Evolutionary conservation across 2,329 filamentous ascomycete species (phyloP).

Genomic region (Phaeosphaeriaceae sp.): DNA sequence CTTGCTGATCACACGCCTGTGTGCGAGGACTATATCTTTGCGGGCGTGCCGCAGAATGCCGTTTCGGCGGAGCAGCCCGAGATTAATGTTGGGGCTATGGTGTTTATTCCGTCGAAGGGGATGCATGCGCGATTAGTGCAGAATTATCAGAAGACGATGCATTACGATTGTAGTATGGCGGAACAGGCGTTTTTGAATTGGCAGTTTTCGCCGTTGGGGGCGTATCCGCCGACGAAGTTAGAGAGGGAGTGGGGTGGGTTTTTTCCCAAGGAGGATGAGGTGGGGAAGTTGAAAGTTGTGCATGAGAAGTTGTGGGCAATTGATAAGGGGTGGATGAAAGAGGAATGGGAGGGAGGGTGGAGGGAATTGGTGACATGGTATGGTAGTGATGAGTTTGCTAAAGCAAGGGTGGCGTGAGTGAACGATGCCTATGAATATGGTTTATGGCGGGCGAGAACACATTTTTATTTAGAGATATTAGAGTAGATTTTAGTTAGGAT

Average conservation of each 20-base stretch:
- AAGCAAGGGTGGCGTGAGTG: slow-evolving; percentile 7
- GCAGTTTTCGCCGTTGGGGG: slow-evolving; percentile 36
- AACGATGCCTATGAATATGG: too few relatives aligned
- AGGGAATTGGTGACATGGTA: slow-evolving; percentile 36
- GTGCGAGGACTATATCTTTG: slow-evolving; percentile 40
- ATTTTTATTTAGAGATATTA: too few relatives aligned
- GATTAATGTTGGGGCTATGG: slow-evolving; percentile 43
- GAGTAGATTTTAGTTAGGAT: too few relatives aligned
- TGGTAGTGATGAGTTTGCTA: slow-evolving; percentile 24
- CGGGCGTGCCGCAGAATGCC: slow-evolving; percentile 31
- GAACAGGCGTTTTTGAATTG: slow-evolving; percentile 46
- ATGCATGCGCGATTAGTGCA: slow-evolving; percentile 42
- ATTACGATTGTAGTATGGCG: slow-evolving; percentile 38
- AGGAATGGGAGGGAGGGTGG: slow-evolving; percentile 35
- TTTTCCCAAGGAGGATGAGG: slow-evolving; percentile 31
- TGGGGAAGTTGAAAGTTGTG: slow-evolving; percentile 38
- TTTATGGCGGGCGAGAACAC: too few relatives aligned
- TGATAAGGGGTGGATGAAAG: slow-evolving; percentile 25
- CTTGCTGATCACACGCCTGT: slow-evolving; percentile 22
- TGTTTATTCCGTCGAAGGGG: slow-evolving; percentile 35
- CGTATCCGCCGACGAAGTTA: slow-evolving; percentile 34
- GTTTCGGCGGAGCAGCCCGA: slow-evolving; percentile 18
- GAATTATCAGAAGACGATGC: slow-evolving; percentile 40
- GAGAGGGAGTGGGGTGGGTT: slow-evolving; percentile 38
- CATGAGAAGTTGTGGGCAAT: slow-evolving; percentile 45